Evolutionary conservation across 768 basidiomycete genomes (phyloP).

Genomic region (Arthromyces matolae): DNA sequence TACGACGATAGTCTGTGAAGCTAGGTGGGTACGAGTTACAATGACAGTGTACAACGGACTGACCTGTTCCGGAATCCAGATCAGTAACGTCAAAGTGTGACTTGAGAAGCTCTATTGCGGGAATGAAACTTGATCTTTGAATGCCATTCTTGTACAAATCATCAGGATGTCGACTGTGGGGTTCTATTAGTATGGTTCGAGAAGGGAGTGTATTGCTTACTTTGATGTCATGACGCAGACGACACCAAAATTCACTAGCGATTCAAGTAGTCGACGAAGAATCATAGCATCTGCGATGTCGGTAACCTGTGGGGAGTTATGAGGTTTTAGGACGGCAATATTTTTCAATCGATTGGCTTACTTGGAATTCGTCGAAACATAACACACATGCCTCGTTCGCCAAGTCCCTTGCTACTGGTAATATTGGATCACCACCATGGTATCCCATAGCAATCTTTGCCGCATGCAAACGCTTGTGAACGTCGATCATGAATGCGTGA

Average conservation of each 20-base stretch:
- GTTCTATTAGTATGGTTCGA: conserved; percentile 1
- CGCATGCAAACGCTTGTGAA: conserved; percentile 87
- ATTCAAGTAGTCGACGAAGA: conserved; percentile 82
- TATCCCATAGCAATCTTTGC: conserved; percentile 70
- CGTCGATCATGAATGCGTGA: conserved; percentile 99
- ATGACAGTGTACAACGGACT: conserved; percentile 17
- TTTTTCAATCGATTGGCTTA: conserved; percentile 29
- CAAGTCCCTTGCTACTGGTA: conserved; percentile 82
- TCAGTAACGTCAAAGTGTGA: conserved; percentile 82
- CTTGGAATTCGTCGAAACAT: conserved; percentile 99
- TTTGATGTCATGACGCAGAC: conserved; percentile 97
- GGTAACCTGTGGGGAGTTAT: conserved; percentile 57
- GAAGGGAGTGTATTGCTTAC: conserved; percentile 43
- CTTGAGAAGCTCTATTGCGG: conserved; percentile 92
- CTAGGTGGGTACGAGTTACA: conserved; percentile 3
- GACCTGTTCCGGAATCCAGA: conserved; percentile 93
- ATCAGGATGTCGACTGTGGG: conserved; percentile 86
- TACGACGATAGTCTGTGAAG: conserved; percentile 82
- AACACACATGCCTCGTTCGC: conserved; percentile 81
- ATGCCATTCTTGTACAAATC: conserved; percentile 99
- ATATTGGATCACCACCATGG: conserved; percentile 75
- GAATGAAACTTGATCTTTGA: conserved; percentile 90
- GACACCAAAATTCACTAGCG: conserved; percentile 83
- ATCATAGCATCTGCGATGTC: conserved; percentile 99
- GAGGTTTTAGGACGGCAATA: background rate